Evolutionary conservation across 2,329 filamentous ascomycete genomes (phyloP), one percentile per base, ranked within the genome.

Genomic region (Ciborinia camelliae): DNA sequence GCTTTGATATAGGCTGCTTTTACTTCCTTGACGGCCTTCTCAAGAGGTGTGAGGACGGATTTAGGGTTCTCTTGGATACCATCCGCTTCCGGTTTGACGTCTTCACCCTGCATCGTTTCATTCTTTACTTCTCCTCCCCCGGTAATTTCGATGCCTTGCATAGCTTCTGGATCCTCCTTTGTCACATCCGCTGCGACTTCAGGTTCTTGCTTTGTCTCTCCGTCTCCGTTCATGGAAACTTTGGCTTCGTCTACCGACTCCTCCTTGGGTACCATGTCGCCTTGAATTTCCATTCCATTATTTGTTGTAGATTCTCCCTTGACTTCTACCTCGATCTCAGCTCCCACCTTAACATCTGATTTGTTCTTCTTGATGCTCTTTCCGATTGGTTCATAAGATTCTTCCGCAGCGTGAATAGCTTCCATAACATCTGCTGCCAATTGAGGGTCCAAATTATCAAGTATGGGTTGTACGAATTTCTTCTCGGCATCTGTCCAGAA

Each of bases 401-500:
- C 68, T 57, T 71, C 70, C 9, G 69, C 64, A 48, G 57, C 77
- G 70, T 87, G 86, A 52, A 92, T 78, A 28, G 84, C 82, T 66
- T 84, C 82, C 67, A 89, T 76, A 0, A 92, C 88, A 50, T 84
- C 81, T 14, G 83, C 83, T 67, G 84, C 81, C 65, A 88, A 81
- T 52, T 86, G 84, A 4, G 88, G 84, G 48, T 90, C 86, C 60
- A 94, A 76, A 32, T 78, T 77, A 8, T 83, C 84, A 7, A 89
- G 75, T 15, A 89, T 84, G 0, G 86, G 92, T 78, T 91, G 87
- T 73, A 97, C 90, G 50, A 90, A 82, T 68, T 89, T 88, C 74
- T 92, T 88, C 72, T 97, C 92, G 0, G 93, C 86, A 7, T 90
- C 85, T 1, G 86, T 79, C 95, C 95, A 99, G 75, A 92, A 98